A percentile compares a stretch with the other conserved stretches of the same genome.
Conservation (phyloP, 768 basidiomycete genomes). For the Glaciozyma antarctica region DNA sequence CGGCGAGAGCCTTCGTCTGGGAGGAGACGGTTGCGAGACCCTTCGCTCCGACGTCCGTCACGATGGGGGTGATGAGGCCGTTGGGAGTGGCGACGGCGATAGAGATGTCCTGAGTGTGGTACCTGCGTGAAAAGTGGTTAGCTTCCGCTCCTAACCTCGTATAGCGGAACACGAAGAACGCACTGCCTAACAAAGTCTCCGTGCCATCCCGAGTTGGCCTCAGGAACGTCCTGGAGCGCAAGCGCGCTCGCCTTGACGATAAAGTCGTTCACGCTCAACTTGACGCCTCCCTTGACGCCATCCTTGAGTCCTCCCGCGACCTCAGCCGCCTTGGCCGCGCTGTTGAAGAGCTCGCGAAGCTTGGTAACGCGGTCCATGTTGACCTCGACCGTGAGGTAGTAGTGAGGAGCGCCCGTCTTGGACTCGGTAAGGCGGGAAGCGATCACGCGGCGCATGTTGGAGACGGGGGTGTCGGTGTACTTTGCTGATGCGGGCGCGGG, state of each 20-base stretch:
- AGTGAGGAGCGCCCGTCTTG: constrained; percentile 92
- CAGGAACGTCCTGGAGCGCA: constrained; percentile 87
- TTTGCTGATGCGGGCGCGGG: constrained; percentile 37
- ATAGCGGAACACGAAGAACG: constrained; percentile 36
- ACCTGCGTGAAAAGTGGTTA: constrained; percentile 44
- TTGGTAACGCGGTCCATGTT: constrained; percentile 95
- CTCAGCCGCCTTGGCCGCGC: constrained; percentile 52
- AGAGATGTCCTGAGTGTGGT: constrained; percentile 94
- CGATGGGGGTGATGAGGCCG: constrained; percentile 93
- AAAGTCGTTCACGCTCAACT: constrained; percentile 96
- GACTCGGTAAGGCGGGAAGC: constrained; percentile 81
- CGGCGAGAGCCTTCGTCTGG: constrained; percentile 83
- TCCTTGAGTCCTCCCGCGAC: constrained; percentile 50
- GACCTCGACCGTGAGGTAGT: constrained; percentile 88
- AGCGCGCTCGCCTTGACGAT: constrained; percentile 88
- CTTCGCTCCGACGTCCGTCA: constrained; percentile 85
- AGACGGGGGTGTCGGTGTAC: constrained; percentile 79
- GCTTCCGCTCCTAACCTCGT: background rate
- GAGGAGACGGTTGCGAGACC: constrained; percentile 86
- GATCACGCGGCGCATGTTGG: constrained; percentile 91
- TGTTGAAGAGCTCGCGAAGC: constrained; percentile 89
- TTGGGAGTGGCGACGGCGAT: constrained; percentile 92
- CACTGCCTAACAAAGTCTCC: constrained; percentile 92
- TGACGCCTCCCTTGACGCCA: constrained; percentile 45
- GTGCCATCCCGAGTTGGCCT: constrained; percentile 95